Base-by-base conservation (phyloP, 164 flowering plant genomes). In the Vitis vinifera region DNA sequence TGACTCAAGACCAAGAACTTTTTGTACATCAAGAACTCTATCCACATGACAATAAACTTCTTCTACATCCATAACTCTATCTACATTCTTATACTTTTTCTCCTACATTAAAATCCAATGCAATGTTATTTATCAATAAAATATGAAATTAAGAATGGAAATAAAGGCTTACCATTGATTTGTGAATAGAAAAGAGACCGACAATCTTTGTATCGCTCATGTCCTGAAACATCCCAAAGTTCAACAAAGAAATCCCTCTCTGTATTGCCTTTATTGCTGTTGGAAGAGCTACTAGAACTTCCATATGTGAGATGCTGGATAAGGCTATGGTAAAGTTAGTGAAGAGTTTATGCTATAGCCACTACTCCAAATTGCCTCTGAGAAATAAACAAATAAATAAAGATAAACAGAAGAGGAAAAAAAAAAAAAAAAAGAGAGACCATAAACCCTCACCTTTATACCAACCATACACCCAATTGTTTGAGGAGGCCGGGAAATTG, bases 221-320 rank as follows among this genome's bases (percentile, higher is more conserved):
- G 99, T 30, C 99, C 98, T 13, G 99, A 93, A 16, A 95, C 83
- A 83, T 95, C 98, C 99, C 98, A 95, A 27, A 95, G 91, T 76
- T 95, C 98, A 73, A 95, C 80, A 76, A 95, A 95, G 79, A 95
- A 95, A 68, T 90, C 97, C 80, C 98, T 86, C 64, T 88, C 92
- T n/a, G 78, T 51, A 69, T 88, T 97, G 71, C 93, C 89, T 72
- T 80, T 89, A 52, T 84, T 71, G 77, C 89, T 90, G 77, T 74
- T 88, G 31, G 98, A 95, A 57, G 99, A 90, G 78, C 98, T 88
- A 59, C 89, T 85, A 72, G 93, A 71, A 76, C 76, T 87, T 81
- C 92, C 95, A 78, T 85, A 88, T 30, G 90, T 86, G 17, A 71
- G 81, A 57, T 91, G 97, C 99, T 95, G 89, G 27, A 27, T 57